A percentile compares a stretch with the other conserved stretches of the same genome.
These are phyloP conservation scores for Sphaerostilbella broomeana DNA, from an alignment of 2,329 filamentous ascomycete genomes.

Conservation along the genomic window DNA sequence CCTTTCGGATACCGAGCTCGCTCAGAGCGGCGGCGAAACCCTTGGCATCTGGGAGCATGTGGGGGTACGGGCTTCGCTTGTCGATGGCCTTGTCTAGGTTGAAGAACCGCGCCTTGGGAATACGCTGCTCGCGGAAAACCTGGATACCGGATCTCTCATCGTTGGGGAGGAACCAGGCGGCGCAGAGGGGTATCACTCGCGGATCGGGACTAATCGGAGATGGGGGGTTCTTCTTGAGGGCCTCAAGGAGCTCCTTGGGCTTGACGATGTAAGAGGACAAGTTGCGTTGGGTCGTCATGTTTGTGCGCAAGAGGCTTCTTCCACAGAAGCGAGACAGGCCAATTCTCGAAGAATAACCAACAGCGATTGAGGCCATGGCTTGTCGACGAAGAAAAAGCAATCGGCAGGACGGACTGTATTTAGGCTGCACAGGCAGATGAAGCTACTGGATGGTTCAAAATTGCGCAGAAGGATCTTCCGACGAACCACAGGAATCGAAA, in stretches of 20 bases:
- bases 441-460: too few species aligned
- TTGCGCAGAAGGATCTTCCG: slow-evolving; percentile 1
- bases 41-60: slow-evolving; percentile 84
- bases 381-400: too few species aligned
- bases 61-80: slow-evolving; percentile 79
- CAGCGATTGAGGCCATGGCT: slow-evolving; percentile 39
- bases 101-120: slow-evolving; percentile 90
- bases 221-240: slow-evolving; percentile 74
- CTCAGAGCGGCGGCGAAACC: slow-evolving; percentile 85
- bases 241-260: slow-evolving; percentile 72
- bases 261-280: slow-evolving; percentile 83
- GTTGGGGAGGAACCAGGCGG: slow-evolving; percentile 94
- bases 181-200: slow-evolving; percentile 81
- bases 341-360: slow-evolving; percentile 37
- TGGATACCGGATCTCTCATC: slow-evolving; percentile 76
- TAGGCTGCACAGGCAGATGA: too few species aligned
- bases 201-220: slow-evolving; percentile 75
- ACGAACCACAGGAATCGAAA: too few species aligned
- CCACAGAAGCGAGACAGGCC: slow-evolving; percentile 33
- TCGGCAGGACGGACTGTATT: too few species aligned
- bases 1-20: slow-evolving; percentile 74
- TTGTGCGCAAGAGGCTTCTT: slow-evolving; percentile 26
- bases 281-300: slow-evolving; percentile 24
- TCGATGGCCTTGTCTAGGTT: slow-evolving; percentile 91
- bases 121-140: slow-evolving; percentile 73